A percentile compares a stretch with the other conserved stretches of the same genome.
Evolutionary conservation across 2,329 filamentous ascomycete species (phyloP).

Genomic region (Fusarium musae): DNA sequence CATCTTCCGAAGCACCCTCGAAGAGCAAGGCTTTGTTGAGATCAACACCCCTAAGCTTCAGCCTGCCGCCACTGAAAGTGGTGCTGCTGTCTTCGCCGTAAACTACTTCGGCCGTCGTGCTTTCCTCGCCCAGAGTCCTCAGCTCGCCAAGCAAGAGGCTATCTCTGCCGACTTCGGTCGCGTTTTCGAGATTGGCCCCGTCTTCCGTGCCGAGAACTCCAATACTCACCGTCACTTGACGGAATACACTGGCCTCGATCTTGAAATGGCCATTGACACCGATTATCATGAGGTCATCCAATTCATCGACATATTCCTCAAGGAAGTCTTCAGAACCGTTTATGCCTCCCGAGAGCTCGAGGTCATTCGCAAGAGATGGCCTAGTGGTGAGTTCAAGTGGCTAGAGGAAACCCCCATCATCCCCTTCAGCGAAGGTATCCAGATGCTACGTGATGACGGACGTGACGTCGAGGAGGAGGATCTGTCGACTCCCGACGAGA

Average conservation of each 20-base stretch:
- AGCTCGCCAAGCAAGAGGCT: constrained; percentile 92
- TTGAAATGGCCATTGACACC: constrained; percentile 91
- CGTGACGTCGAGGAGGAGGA: constrained; percentile 81
- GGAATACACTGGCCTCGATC: constrained; percentile 91
- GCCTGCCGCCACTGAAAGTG: constrained; percentile 89
- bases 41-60: constrained; percentile 95
- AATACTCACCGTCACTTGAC: constrained; percentile 96
- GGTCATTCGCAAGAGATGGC: constrained; percentile 83
- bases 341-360: constrained; percentile 74
- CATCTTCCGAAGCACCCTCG: constrained; percentile 81
- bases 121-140: constrained; percentile 91
- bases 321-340: constrained; percentile 68
- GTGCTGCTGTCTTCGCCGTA: constrained; percentile 89
- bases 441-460: constrained; percentile 84
- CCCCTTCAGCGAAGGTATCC: constrained; percentile 80
- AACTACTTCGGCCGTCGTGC: constrained; percentile 90
- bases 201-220: constrained; percentile 94
- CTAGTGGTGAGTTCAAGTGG: constrained; percentile 87
- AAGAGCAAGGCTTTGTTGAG: constrained; percentile 83
- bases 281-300: constrained; percentile 90
- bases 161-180: constrained; percentile 89
- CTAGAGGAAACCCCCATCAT: constrained; percentile 86
- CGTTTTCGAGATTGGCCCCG: constrained; percentile 78
- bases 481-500: constrained; percentile 85
- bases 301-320: constrained; percentile 82